These are phyloP conservation scores for Silene latifolia DNA, from an alignment of 148 eudicot species.

Conservation along the genomic window DNA sequence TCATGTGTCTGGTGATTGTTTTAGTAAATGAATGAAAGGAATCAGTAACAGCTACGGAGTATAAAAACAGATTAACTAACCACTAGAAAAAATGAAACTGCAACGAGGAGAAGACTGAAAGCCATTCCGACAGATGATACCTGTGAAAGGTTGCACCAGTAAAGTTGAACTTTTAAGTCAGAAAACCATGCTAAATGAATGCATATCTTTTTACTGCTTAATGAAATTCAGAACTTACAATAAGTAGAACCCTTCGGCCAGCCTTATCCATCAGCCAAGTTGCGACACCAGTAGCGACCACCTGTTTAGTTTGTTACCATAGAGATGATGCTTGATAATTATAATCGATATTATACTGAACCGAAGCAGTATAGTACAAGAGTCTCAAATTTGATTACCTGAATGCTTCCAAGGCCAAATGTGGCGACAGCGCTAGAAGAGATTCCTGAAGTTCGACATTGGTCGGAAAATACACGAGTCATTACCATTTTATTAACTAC, in stretches of 20 bases:
- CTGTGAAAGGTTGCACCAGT: conserved; percentile 28
- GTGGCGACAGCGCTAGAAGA: conserved; percentile 62
- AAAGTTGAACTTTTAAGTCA: not conserved
- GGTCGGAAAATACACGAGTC: not conserved
- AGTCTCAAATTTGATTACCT: conserved; percentile 36
- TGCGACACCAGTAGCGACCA: conserved; percentile 65
- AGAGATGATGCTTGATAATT: not conserved
- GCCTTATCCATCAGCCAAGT: conserved; percentile 80
- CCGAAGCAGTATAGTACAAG: not conserved
- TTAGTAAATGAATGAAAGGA: not conserved
- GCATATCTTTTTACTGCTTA: not conserved
- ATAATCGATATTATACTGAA: not conserved
- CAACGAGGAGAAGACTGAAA: conserved; percentile 52
- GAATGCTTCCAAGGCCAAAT: conserved; percentile 70
- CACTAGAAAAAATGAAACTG: conserved; percentile 64
- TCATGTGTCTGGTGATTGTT: not conserved
- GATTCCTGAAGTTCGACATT: conserved; percentile 44
- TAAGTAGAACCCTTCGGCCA: conserved; percentile 71
- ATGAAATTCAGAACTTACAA: conserved; percentile 34
- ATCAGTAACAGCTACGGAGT: not conserved
- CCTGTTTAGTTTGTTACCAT: conserved; percentile 35
- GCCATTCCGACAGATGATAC: conserved; percentile 59
- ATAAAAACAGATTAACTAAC: conserved; percentile 27
- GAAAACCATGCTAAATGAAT: not conserved
- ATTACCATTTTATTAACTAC: not conserved